These are phyloP conservation scores for Russula abietina DNA, from an alignment of 768 basidiomycete genomes.

Conservation along the genomic window DNA sequence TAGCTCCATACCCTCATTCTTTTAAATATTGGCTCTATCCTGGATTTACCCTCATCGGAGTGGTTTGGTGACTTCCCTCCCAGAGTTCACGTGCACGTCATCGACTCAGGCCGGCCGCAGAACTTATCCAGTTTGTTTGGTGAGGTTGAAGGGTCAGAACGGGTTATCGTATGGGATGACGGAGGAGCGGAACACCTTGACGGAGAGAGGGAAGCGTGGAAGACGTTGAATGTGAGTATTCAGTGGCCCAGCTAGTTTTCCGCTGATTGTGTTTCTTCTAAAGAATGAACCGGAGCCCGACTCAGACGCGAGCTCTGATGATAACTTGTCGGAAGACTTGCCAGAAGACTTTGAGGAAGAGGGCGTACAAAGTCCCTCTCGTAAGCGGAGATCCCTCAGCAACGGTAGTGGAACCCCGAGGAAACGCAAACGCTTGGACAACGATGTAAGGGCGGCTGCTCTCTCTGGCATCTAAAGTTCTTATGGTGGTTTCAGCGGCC, in stretches of 20 bases:
- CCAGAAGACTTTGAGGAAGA: slow-evolving; percentile 41
- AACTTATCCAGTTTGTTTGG: slow-evolving; percentile 84
- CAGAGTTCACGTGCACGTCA: slow-evolving; percentile 75
- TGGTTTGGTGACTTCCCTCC: slow-evolving; percentile 72
- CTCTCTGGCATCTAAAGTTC: slow-evolving; percentile 12
- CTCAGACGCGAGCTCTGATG: slow-evolving; percentile 54
- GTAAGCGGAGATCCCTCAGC: slow-evolving; percentile 46
- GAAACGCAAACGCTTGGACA: slow-evolving; percentile 43
- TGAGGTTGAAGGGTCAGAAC: slow-evolving; percentile 55
- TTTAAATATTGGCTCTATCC: slow-evolving; percentile 85
- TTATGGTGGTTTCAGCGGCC: slow-evolving; percentile 35
- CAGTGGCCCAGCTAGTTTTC: neutral
- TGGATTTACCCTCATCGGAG: slow-evolving; percentile 67
- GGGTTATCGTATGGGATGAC: slow-evolving; percentile 91
- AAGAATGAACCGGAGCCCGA: slow-evolving; percentile 77
- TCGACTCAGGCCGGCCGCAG: slow-evolving; percentile 89
- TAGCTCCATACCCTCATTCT: slow-evolving; percentile 87
- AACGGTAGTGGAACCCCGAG: slow-evolving; percentile 16
- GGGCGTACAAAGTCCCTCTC: slow-evolving; percentile 37
- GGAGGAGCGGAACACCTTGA: slow-evolving; percentile 66
- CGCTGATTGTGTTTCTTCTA: neutral
- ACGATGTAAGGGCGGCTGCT: slow-evolving; percentile 27
- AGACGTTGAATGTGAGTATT: slow-evolving; percentile 64
- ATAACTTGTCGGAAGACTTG: slow-evolving; percentile 39
- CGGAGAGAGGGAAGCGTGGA: slow-evolving; percentile 76